Evolutionary conservation across 2,329 filamentous ascomycete species (phyloP).

Genomic region (Mycosphaerelloides madeirae): DNA sequence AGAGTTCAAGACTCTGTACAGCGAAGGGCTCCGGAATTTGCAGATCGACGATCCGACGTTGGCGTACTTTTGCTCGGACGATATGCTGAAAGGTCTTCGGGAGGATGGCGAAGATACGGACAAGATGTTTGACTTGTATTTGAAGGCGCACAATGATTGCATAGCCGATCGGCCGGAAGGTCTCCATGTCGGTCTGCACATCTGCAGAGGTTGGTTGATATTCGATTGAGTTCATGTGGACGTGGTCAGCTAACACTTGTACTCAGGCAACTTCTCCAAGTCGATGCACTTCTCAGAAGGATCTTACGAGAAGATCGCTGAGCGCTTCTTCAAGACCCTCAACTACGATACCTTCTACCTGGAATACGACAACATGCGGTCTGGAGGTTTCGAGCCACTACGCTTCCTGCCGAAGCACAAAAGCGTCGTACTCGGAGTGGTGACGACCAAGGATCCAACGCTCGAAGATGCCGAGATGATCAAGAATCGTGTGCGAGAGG

Average conservation of each 20-base stretch:
- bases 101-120: slow-evolving; percentile 35
- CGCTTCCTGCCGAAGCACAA: slow-evolving; percentile 36
- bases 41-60: slow-evolving; percentile 39
- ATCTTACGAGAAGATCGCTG: slow-evolving; percentile 36
- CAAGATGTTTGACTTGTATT: slow-evolving; percentile 34
- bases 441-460: slow-evolving; percentile 35
- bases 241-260: slow-evolving; percentile 1
- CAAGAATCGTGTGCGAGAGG: slow-evolving; percentile 32
- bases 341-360: slow-evolving; percentile 39
- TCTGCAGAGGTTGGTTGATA: slow-evolving; percentile 31
- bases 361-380: slow-evolving; percentile 37
- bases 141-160: slow-evolving; percentile 36
- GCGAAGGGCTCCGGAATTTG: slow-evolving; percentile 33
- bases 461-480: slow-evolving; percentile 34
- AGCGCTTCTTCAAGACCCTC: slow-evolving; percentile 35
- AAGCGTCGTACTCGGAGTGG: slow-evolving; percentile 37
- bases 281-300: slow-evolving; percentile 37
- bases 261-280: slow-evolving; percentile 36
- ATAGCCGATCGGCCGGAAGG: slow-evolving; percentile 32
- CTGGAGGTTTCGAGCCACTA: slow-evolving; percentile 37
- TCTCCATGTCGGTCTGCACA: slow-evolving; percentile 36
- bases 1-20: slow-evolving; percentile 35
- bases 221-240: not conserved
- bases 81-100: slow-evolving; percentile 33
- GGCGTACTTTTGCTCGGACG: slow-evolving; percentile 36